These are phyloP conservation scores for Furcasterigmium furcatum DNA, from an alignment of 2,329 filamentous ascomycete genomes.

Conservation along the genomic window DNA sequence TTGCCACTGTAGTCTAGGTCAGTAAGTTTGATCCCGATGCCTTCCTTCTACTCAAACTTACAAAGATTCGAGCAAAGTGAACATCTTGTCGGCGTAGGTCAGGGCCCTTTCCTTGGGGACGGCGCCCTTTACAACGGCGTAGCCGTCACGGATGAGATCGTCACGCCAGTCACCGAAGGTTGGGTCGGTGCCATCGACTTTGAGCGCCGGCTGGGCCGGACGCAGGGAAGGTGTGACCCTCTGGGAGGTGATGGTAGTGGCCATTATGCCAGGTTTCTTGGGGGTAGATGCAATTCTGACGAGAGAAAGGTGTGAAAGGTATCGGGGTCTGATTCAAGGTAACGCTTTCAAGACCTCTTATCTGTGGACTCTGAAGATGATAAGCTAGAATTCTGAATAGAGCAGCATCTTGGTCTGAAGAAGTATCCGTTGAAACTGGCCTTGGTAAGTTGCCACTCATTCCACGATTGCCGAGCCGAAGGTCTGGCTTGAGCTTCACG, in stretches of 20 bases:
- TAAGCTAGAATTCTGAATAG: too few relatives aligned
- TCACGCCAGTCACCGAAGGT: conserved; percentile 26
- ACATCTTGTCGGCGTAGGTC: conserved; percentile 25
- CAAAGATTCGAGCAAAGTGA: conserved; percentile 16
- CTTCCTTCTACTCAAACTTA: neutral
- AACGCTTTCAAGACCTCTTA: too few relatives aligned
- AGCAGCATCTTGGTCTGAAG: too few relatives aligned
- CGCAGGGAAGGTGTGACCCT: conserved; percentile 5
- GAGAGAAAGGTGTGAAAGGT: too few relatives aligned
- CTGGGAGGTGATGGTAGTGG: conserved; percentile 3
- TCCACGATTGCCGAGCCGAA: too few relatives aligned
- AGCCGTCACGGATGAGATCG: conserved; percentile 20
- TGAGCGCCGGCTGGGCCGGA: conserved; percentile 21
- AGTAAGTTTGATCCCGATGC: conserved; percentile 9
- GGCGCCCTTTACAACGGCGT: conserved; percentile 11
- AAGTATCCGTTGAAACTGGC: too few relatives aligned
- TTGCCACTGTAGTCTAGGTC: conserved; percentile 6
- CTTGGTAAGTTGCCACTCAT: too few relatives aligned
- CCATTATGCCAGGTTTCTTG: conserved; percentile 20
- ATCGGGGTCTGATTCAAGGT: too few relatives aligned
- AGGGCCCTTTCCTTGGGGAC: conserved; percentile 9
- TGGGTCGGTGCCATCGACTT: conserved; percentile 4
- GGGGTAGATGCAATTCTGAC: too few relatives aligned
- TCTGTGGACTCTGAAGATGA: too few relatives aligned
- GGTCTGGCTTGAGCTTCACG: too few relatives aligned